Percentiles rank a stretch among this genome's conserved stretches.
These are phyloP conservation scores for Daucus carota DNA, from an alignment of 129 eudicot genomes.

Conservation along the genomic window DNA sequence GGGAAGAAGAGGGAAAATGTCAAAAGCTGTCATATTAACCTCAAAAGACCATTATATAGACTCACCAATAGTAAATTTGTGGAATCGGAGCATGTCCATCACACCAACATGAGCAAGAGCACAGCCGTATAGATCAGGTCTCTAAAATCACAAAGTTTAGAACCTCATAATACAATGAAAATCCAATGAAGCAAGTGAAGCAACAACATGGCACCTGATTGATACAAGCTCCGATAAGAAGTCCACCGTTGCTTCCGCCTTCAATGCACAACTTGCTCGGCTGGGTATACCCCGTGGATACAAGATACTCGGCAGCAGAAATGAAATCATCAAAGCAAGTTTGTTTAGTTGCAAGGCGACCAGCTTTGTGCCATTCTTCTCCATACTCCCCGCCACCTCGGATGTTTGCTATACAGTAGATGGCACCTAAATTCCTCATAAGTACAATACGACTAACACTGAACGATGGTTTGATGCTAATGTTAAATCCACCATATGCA, in stretches of 20 bases:
- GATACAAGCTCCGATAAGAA: constrained; percentile 81
- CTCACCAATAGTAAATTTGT: constrained; percentile 94
- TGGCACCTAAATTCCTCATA: constrained; percentile 46
- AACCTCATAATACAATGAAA: not conserved
- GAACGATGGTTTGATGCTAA: constrained; percentile 80
- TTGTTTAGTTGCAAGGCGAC: constrained; percentile 67
- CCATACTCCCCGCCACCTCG: constrained; percentile 99
- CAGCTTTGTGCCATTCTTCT: constrained; percentile 95
- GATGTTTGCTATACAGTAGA: constrained; percentile 73
- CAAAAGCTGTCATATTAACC: not conserved
- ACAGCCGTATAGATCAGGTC: constrained; percentile 92
- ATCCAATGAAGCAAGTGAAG: not conserved
- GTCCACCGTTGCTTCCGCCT: constrained; percentile 99
- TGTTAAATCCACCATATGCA: constrained; percentile 85
- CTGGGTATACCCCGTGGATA: constrained; percentile 70
- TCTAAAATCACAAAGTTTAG: constrained; percentile 36
- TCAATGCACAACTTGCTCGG: constrained; percentile 79
- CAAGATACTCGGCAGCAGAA: constrained; percentile 70
- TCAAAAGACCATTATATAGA: not conserved
- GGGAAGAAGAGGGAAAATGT: not conserved
- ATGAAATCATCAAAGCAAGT: constrained; percentile 87
- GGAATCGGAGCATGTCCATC: constrained; percentile 97
- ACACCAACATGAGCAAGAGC: constrained; percentile 99
- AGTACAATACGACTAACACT: constrained; percentile 49
- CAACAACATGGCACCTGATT: constrained; percentile 56